Percentiles rank a stretch among this genome's conserved stretches.
Conservation (phyloP, 2,329 filamentous ascomycete species). For the Claviceps pazoutovae region DNA sequence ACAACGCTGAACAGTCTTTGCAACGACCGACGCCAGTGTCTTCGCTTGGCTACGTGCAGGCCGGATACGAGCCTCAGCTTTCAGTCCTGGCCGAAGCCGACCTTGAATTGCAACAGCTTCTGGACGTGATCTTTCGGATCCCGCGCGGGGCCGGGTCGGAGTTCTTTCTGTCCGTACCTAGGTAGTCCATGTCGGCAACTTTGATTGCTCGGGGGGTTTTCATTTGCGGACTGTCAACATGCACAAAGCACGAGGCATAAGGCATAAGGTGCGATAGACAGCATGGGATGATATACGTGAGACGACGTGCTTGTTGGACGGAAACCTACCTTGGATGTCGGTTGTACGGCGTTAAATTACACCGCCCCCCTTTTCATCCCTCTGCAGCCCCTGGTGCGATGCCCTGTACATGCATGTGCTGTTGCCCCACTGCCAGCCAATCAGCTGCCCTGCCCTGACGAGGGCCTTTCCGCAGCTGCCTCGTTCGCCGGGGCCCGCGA, state of each 20-base stretch:
- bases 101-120: background rate
- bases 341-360: constrained; percentile 5
- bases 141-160: background rate
- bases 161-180: background rate
- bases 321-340: background rate
- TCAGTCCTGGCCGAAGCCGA: background rate
- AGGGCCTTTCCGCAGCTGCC: constrained; percentile 5
- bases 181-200: background rate
- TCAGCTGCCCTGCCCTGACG: background rate
- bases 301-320: too few species aligned
- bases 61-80: too few species aligned
- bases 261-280: too few species aligned
- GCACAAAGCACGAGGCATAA: too few species aligned
- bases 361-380: background rate
- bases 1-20: too few species aligned
- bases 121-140: background rate
- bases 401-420: background rate
- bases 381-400: background rate
- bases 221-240: too few species aligned
- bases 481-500: constrained; percentile 7
- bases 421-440: background rate
- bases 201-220: too few species aligned
- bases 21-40: too few species aligned
- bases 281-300: too few species aligned
- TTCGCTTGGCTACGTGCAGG: too few species aligned